Conservation (phyloP, 768 basidiomycete genomes). For the Boletus insuetus region DNA sequence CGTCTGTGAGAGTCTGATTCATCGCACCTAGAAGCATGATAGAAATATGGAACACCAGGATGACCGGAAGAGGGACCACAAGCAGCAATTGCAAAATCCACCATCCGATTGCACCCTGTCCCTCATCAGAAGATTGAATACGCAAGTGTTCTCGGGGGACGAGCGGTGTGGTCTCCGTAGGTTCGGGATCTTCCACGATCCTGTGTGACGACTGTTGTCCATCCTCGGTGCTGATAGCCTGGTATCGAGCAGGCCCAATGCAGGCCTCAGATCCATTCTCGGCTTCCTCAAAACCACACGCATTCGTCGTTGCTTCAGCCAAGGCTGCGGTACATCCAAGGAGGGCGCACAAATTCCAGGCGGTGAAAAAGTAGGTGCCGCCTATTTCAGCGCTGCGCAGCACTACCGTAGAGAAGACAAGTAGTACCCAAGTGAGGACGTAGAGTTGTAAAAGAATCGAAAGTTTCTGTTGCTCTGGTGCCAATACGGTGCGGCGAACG, state of each 20-base stretch:
- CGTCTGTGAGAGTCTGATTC: slow-evolving; percentile 62
- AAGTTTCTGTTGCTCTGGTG: slow-evolving; percentile 46
- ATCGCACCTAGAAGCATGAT: slow-evolving; percentile 46
- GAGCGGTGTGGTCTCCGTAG: slow-evolving; percentile 59
- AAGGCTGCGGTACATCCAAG: slow-evolving; percentile 39
- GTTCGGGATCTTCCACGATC: slow-evolving; percentile 37
- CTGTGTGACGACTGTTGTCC: slow-evolving; percentile 16
- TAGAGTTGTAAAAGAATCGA: slow-evolving; percentile 53
- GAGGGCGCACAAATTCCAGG: slow-evolving; percentile 49
- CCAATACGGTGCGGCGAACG: slow-evolving; percentile 17
- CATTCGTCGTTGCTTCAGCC: slow-evolving; percentile 33
- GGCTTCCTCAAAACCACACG: slow-evolving; percentile 10
- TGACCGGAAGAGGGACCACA: slow-evolving; percentile 50
- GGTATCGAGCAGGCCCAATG: slow-evolving; percentile 24
- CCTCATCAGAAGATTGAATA: slow-evolving; percentile 3
- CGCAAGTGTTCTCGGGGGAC: slow-evolving; percentile 34
- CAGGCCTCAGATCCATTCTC: slow-evolving; percentile 7
- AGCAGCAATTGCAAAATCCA: slow-evolving; percentile 63
- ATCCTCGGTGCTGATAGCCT: slow-evolving; percentile 20
- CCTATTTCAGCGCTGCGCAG: slow-evolving; percentile 44
- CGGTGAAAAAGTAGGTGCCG: slow-evolving; percentile 54
- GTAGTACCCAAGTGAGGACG: slow-evolving; percentile 55
- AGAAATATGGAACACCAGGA: slow-evolving; percentile 51
- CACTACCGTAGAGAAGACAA: slow-evolving; percentile 48
- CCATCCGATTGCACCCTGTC: slow-evolving; percentile 34